Evolutionary conservation across 306 rosid species (phyloP).

Genomic region (Carpinus fangiana): DNA sequence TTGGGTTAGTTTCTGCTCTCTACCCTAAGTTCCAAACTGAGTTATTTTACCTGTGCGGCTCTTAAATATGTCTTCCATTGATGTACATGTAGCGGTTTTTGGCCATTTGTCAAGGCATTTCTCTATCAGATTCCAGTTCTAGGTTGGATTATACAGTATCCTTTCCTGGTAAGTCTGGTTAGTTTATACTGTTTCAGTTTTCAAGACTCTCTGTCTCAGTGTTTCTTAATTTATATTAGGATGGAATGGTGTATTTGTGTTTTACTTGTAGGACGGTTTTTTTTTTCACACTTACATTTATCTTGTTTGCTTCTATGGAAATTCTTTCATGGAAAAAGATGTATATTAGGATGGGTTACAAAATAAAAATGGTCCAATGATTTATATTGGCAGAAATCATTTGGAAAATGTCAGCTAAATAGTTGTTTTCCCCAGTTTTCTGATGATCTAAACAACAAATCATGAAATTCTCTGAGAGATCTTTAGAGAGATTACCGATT

Average conservation of each 20-base stretch:
- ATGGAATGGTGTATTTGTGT: background rate
- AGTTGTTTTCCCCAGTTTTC: background rate
- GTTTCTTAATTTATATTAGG: no score
- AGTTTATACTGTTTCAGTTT: constrained; percentile 7
- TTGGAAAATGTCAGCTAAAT: background rate
- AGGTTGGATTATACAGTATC: constrained; percentile 80
- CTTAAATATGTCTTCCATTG: constrained; percentile 19
- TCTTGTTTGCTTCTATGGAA: background rate
- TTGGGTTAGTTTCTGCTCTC: constrained; percentile 65
- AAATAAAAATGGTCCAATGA: background rate
- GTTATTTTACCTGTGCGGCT: background rate
- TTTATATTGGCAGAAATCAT: background rate
- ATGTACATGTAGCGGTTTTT: constrained; percentile 68
- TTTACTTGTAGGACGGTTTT: background rate
- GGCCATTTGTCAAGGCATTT: constrained; percentile 79
- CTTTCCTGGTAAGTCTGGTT: constrained; percentile 63
- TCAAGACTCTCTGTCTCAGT: background rate
- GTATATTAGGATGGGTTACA: background rate
- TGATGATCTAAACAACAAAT: no score
- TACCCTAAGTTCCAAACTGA: constrained; percentile 23
- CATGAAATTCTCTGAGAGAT: no score
- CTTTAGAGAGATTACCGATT: no score
- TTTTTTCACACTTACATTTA: background rate
- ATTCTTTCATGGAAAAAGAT: no score
- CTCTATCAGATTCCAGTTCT: constrained; percentile 73